phyloP scores from a whole-genome alignment of 768 basidiomycete species.

The Mycena pura region DNA sequence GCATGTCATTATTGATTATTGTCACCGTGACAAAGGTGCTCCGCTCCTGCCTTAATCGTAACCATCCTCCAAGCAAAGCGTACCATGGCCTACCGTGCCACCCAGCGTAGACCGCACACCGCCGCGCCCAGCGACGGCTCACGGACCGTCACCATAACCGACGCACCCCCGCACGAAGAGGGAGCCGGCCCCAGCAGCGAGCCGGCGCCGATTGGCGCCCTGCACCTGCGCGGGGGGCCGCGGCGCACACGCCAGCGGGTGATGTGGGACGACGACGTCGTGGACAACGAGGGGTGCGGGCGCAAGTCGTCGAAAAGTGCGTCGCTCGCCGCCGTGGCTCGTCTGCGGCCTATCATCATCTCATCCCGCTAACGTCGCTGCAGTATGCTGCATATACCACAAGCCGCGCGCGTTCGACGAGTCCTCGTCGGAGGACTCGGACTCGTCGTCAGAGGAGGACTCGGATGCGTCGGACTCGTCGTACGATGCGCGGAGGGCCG shows the following conservation, averaged over 20 bases:
- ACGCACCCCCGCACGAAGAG: slow-evolving; percentile 39
- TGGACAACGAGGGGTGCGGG: slow-evolving; percentile 91
- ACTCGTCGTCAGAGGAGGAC: slow-evolving; percentile 56
- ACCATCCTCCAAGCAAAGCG: background rate
- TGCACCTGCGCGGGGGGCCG: slow-evolving; percentile 66
- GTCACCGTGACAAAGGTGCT: too few species aligned
- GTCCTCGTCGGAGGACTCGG: slow-evolving; percentile 62
- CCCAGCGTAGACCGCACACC: slow-evolving; percentile 41
- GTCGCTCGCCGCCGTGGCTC: slow-evolving; percentile 43
- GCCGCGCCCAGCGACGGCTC: slow-evolving; percentile 59
- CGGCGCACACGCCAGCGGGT: slow-evolving; percentile 61
- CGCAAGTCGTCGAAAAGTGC: slow-evolving; percentile 93
- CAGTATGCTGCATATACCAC: slow-evolving; percentile 97
- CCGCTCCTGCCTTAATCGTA: too few species aligned
- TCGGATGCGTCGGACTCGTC: slow-evolving; percentile 46
- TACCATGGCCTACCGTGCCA: slow-evolving; percentile 19
- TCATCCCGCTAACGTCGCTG: background rate
- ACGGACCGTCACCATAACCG: slow-evolving; percentile 57
- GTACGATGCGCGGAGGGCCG: slow-evolving; percentile 20
- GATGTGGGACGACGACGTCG: slow-evolving; percentile 82
- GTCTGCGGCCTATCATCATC: background rate
- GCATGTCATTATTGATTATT: too few species aligned
- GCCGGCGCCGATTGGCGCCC: slow-evolving; percentile 47
- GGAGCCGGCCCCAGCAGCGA: slow-evolving; percentile 20
- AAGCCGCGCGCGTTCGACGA: slow-evolving; percentile 82